Base-by-base conservation (phyloP, 495 filamentous ascomycete species). In the Aspergillus wentii region DNA sequence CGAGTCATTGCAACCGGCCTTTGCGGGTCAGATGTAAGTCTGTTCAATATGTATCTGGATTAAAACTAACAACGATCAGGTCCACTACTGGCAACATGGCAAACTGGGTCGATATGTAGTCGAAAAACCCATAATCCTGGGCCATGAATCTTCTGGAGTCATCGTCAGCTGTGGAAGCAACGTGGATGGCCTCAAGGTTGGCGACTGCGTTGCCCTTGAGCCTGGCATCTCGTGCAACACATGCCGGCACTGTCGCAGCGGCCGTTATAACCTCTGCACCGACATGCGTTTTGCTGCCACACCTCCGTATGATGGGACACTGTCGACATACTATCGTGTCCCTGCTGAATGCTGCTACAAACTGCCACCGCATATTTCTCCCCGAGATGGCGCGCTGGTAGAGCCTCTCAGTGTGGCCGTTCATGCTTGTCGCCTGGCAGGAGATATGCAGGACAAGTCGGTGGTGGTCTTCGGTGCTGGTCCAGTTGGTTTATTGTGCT, bases 401-500 rank as follows among this genome's bases (percentile, higher is more conserved):
- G 86, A 94, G 69, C 86, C 86, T 4, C 69, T 89, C 6, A 72
- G 76, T 35, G 87, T 94, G 4, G 87, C 79, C 6, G 85, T 91
- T 33, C 86, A 89, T 55, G 82, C 87, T 32, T 71, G 75, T 30
- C 71, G 74, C 46, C 78, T 86, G 57, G 85, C 80, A 1, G 67
- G 54, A 27, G 67, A 88, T 10, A 62, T 62, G 46, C 82, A 84
- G 0, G 86, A 87, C 3, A 70, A 84, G 41, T 66, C 59, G 5
- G 79, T 90, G 2, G 76, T 90, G 1, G 74, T 94, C 11, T 88
- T 89, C 66, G 86, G 86, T 20, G 85, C 85, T 8, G 86, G 87
- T 0, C 86, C 86, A 9, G 82, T 94, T 3, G 86, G 86, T 0
- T 71, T 94, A 17, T 76, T 91, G 16, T 88, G 83, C 59, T 78